Evolutionary conservation across 2,329 filamentous ascomycete genomes (phyloP), one percentile per base, ranked within the genome.

Genomic region (Dendryphion nanum): DNA sequence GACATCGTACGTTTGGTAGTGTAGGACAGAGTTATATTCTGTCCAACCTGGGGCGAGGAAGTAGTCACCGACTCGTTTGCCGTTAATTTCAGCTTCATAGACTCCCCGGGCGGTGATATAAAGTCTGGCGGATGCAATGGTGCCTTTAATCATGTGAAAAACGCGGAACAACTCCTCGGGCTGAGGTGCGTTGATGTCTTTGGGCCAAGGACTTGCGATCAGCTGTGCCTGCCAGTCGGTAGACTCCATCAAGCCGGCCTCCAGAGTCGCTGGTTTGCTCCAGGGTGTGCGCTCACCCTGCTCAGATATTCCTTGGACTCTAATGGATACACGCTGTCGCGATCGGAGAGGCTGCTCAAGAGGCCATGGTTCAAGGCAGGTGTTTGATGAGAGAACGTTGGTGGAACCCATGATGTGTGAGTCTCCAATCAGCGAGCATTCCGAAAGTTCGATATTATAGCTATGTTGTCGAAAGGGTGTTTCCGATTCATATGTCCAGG

Each of bases 1-100:
- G 1, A 80, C 71, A 42, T 81, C 74, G 38, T 74, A 76, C 0
- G 71, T 74, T 38, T 79, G 69, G 42, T 80, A 82, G 1, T 68
- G 61, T n/a, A 74, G 67, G 1, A 76, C 66, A 32, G 72, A 57
- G 0, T 68, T 57, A 44, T 80, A 81, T 3, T 68, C 69, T 30
- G 72, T 70, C 72, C 74, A 79, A 0, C 76, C 76, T 0, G 76
- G 76, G 13, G 74, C 70, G 19, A 78, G 44, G 5, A 51, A 31
- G 23, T 43, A 32, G 19, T 48, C 33, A 17, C 34, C 29, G 3
- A 44, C 39, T 21, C 35, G 33, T 12, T 39, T 28, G 4, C 44
- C 44, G 18, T 47, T 47, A 32, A 47, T 37, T 17, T 41, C 37
- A 4, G 44, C 37, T 18, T 44, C 41, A 18, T 47, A 47, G 0